Percentiles rank a stretch among this genome's conserved stretches.
Conservation (phyloP, 2,329 filamentous ascomycete species). For the Neophaeococcomyces mojaviensis region DNA sequence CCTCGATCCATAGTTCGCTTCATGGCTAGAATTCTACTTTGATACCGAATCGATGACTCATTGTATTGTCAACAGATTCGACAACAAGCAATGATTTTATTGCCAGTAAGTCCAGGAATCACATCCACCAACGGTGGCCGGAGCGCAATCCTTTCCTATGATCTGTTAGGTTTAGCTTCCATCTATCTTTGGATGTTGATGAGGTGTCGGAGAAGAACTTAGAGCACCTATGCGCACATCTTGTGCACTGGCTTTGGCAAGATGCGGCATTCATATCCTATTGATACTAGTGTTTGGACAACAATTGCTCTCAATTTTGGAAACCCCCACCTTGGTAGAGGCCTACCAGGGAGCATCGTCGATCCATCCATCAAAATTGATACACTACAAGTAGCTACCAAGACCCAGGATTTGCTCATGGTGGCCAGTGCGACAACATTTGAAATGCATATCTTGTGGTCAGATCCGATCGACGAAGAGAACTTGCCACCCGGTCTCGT, state of each 20-base stretch:
- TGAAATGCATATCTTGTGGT: slow-evolving; percentile 7
- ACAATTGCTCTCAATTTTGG: slow-evolving; percentile 3
- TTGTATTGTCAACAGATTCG: no score
- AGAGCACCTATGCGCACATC: not conserved
- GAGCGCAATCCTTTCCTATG: not conserved
- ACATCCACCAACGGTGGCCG: not conserved
- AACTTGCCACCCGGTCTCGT: slow-evolving; percentile 10
- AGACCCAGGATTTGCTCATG: slow-evolving; percentile 9
- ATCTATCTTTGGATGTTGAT: not conserved
- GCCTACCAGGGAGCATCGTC: slow-evolving; percentile 3
- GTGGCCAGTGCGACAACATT: slow-evolving; percentile 10
- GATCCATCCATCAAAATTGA: slow-evolving; percentile 8
- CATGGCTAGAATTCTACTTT: no score
- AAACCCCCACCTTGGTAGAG: slow-evolving; percentile 2
- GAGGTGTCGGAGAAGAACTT: not conserved
- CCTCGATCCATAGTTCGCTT: no score
- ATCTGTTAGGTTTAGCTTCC: slow-evolving; percentile 2
- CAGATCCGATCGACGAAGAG: slow-evolving; percentile 9
- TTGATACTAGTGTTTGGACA: not conserved
- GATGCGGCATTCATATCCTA: slow-evolving; percentile 7
- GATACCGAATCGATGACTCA: no score
- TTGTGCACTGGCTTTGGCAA: not conserved
- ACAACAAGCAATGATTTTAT: no score
- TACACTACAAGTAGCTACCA: slow-evolving; percentile 9
- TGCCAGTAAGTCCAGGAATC: not conserved